These are phyloP conservation scores for Thalassiosira allenii DNA, from an alignment of 352 stramenopile species.

Conservation along the genomic window DNA sequence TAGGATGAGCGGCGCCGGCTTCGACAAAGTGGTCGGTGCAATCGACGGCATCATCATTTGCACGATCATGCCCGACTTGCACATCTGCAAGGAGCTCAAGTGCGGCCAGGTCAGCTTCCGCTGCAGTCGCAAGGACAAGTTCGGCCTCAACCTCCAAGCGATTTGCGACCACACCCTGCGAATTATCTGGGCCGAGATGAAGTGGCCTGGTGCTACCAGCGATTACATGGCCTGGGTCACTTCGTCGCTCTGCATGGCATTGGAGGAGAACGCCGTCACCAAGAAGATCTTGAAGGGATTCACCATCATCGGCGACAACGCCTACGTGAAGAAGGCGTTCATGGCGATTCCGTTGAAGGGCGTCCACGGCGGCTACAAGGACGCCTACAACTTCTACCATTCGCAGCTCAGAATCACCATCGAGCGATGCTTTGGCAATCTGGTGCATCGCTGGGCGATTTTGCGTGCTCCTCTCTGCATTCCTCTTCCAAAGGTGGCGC, in stretches of 20 bases:
- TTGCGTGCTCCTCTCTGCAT: slow-evolving; percentile 21
- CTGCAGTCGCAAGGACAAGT: slow-evolving; percentile 55
- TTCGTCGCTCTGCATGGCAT: slow-evolving; percentile 10
- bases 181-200: slow-evolving; percentile 49
- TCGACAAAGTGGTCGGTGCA: slow-evolving; percentile 27
- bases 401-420: slow-evolving; percentile 56
- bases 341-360: slow-evolving; percentile 35
- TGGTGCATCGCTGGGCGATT: slow-evolving; percentile 53
- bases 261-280: not conserved
- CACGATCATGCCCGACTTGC: slow-evolving; percentile 37
- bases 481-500: slow-evolving; percentile 10
- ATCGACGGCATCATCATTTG: slow-evolving; percentile 66
- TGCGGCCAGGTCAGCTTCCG: slow-evolving; percentile 37
- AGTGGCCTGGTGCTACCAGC: slow-evolving; percentile 31
- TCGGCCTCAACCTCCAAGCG: slow-evolving; percentile 53
- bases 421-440: slow-evolving; percentile 62
- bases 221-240: slow-evolving; percentile 49
- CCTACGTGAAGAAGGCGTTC: slow-evolving; percentile 42
- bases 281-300: slow-evolving; percentile 26
- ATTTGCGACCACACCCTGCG: slow-evolving; percentile 21
- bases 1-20: not conserved
- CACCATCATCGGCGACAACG: slow-evolving; percentile 53
- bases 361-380: not conserved
- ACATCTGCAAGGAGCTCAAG: slow-evolving; percentile 13
- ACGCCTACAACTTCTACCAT: slow-evolving; percentile 57